Evolutionary conservation across 345 rosid genomes (phyloP).

Genomic region (Dimocarpus longan): DNA sequence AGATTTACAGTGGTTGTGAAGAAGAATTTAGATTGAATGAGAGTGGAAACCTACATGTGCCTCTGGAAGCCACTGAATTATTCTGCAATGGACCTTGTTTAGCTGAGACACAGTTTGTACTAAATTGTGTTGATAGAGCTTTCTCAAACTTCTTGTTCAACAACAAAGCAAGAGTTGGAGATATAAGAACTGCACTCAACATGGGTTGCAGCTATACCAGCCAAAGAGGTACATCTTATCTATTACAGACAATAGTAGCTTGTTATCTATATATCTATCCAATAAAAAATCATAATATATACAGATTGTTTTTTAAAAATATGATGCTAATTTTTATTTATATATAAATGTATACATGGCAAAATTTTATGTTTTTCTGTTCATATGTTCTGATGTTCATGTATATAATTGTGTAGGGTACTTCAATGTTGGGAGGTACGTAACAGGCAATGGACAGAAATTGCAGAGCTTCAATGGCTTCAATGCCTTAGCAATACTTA

Average conservation of each 20-base stretch:
- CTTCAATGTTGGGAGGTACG: slow-evolving; percentile 46
- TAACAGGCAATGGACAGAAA: slow-evolving; percentile 37
- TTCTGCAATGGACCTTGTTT: slow-evolving; percentile 63
- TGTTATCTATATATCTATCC: no score
- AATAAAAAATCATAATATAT: no score
- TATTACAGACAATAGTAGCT: neutral
- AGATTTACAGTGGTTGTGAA: slow-evolving; percentile 54
- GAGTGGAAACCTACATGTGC: slow-evolving; percentile 53
- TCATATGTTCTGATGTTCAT: neutral
- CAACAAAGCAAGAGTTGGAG: slow-evolving; percentile 46
- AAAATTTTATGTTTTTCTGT: neutral
- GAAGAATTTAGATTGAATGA: slow-evolving; percentile 48
- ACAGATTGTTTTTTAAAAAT: no score
- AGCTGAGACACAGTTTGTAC: slow-evolving; percentile 51
- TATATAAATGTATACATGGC: no score
- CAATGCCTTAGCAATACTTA: slow-evolving; percentile 28
- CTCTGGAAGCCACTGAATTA: slow-evolving; percentile 42
- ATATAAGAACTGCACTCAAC: slow-evolving; percentile 37
- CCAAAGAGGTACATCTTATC: slow-evolving; percentile 43
- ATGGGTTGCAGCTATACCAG: slow-evolving; percentile 54
- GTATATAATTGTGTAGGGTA: slow-evolving; percentile 37
- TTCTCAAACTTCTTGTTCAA: slow-evolving; percentile 50
- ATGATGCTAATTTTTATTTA: no score
- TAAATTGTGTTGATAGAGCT: slow-evolving; percentile 44
- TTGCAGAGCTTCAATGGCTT: slow-evolving; percentile 17